Base-by-base conservation (phyloP, 2,329 filamentous ascomycete species). In the Diaporthe citrichinensis region DNA sequence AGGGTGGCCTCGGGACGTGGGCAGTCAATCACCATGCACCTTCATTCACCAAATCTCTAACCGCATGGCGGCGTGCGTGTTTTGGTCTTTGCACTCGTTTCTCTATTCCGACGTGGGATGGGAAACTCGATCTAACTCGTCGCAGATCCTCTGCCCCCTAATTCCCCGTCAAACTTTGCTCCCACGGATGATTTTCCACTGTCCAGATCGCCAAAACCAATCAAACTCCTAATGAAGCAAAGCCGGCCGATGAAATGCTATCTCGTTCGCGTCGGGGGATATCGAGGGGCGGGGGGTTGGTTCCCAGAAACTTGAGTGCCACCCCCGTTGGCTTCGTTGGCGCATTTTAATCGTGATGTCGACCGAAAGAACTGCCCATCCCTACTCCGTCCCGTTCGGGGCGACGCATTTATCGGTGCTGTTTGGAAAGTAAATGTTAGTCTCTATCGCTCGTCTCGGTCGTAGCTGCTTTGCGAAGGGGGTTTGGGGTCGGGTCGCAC, bases 401-500 rank as follows among this genome's bases (percentile, higher is more conserved):
- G 61, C 53, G 53, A 12, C 53, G 57, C 62, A 77, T 78, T 77
- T 78, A 77, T 31, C 73, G 72, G 62, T 71, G 72, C 75, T 77
- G 25, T 58, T 71, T 57, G 41, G 4, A 34, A 62, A 34, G 10
- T n/a, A 5, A 46, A 23, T 44, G 46, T 73, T 25, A 69, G 49
- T 67, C 34, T 72, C 51, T 31, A 36, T 53, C 23, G 46, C 17
- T 36, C 31, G 7, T 61, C 12, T 51, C 49, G 49, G 15, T 55
- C 65, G 49, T 8, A 4, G 17, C n/a, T 28, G n/a, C 7, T 41
- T 25, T 55, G 31, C 34, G 44, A 10, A 23, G 39, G n/a, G 61
- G 31, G 49, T 7, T 65, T 34, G 61, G 25, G 44, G 41, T 72
- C 49, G n/a, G 65, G 65, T 80, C 85, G 83, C 83, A 92, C 91